Base-by-base conservation (phyloP, 2,329 filamentous ascomycete species). In the Rhinocladiella mackenziei region DNA sequence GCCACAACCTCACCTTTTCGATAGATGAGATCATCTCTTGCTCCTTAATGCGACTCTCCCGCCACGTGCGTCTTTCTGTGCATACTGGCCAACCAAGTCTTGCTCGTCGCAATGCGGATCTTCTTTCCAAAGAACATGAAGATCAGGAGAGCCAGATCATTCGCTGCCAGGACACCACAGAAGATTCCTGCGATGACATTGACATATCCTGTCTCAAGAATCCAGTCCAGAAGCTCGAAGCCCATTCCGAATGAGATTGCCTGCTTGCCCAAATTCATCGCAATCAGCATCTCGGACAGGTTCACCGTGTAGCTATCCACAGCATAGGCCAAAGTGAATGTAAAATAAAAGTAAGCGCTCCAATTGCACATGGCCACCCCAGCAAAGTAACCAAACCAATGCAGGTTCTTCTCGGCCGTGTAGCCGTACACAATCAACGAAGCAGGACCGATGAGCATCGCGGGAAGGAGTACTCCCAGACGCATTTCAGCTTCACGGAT, bases 241-340 rank as follows among this genome's bases (percentile, higher is more conserved):
- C 71, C 70, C 59, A 77, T 69, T 1, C 72, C 74, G 48, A 77
- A 77, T 43, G 69, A 73, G 39, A 77, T 74, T 2, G 73, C 72
- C 60, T 77, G 73, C 57, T 77, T 77, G 8, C 74, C 74, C n/a
- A 77, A 56, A 51, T 76, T 76, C 68, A 77, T 77, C 2, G 74
- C 73, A 48, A 77, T 80, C 8, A 81, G 68, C 77, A 80, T 80
- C 62, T 81, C 77, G 17, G 71, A 74, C n/a, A 76, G 74, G 52
- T 80, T 77, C 23, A 71, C 66, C 14, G 72, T 73, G 60, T 81
- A 78, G 39, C 69, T 74, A 56, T 81, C 77, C 26, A 81, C 73
- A 1, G 77, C 76, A 54, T 81, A 81, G 2, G 77, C 77, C 6
- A 82, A 66, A 8, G 76, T 75, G 55, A 80, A 77, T 10, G 71